These are phyloP conservation scores for Leavenworthia alabamica DNA, from an alignment of 345 rosid genomes.

Conservation along the genomic window DNA sequence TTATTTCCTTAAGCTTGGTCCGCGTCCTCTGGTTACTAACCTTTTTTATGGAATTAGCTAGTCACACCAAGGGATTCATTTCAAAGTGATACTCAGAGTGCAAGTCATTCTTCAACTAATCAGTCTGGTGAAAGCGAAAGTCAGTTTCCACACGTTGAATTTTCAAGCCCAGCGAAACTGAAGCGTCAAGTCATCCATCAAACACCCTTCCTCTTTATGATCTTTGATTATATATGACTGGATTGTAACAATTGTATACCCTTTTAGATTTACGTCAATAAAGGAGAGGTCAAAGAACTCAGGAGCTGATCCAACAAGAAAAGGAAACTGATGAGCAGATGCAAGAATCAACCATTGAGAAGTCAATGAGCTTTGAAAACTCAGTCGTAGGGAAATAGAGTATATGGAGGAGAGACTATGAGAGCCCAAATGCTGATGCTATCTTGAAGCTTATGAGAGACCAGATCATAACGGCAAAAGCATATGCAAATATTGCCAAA, in stretches of 20 bases:
- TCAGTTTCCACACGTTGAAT: conserved; percentile 26
- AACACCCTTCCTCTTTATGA: not conserved
- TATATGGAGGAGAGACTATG: conserved; percentile 91
- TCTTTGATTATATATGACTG: conserved; percentile 15
- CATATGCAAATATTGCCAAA: conserved; percentile 83
- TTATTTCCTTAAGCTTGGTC: not conserved
- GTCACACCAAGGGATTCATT: conserved; percentile 33
- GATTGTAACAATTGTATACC: conserved; percentile 27
- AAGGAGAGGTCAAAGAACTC: conserved; percentile 59
- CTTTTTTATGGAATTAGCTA: conserved; percentile 28
- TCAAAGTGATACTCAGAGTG: conserved; percentile 33
- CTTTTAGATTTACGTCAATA: conserved; percentile 54
- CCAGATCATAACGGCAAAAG: conserved; percentile 95
- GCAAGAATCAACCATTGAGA: conserved; percentile 56
- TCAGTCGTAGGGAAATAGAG: conserved; percentile 65
- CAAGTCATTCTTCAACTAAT: conserved; percentile 23
- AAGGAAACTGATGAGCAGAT: conserved; percentile 49
- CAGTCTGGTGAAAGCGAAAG: conserved; percentile 30
- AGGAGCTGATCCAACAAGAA: conserved; percentile 52
- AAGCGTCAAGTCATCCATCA: conserved; percentile 67
- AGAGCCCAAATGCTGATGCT: conserved; percentile 76
- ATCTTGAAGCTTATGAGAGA: conserved; percentile 86
- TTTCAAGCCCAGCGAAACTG: conserved; percentile 68
- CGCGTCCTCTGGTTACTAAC: conserved; percentile 5
- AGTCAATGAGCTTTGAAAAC: conserved; percentile 48